Conservation (phyloP, 495 filamentous ascomycete species). For the Penicillium manginii region DNA sequence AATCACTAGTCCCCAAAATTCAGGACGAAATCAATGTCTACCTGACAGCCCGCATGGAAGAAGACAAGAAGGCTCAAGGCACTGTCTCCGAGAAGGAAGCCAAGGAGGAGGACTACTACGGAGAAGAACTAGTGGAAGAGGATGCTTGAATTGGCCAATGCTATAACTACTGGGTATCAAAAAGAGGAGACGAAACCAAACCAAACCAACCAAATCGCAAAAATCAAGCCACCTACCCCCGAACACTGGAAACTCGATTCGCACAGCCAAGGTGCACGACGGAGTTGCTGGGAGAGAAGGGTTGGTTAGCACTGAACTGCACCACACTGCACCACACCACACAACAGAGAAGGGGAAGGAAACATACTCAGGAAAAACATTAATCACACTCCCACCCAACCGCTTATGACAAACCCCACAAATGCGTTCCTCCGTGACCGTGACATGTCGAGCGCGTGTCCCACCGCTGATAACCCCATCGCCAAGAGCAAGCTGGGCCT, state of each 20-base stretch:
- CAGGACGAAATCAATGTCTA: conserved; percentile 81
- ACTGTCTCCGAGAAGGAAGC: conserved; percentile 58
- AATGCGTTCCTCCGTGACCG: conserved; percentile 82
- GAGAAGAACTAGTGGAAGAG: conserved; percentile 71
- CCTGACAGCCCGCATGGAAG: conserved; percentile 86
- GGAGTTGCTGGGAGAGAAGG: conserved; percentile 44
- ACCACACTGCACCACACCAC: neutral
- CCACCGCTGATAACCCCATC: conserved; percentile 57
- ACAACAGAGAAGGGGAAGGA: neutral
- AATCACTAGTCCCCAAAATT: conserved; percentile 58
- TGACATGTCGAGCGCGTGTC: conserved; percentile 71
- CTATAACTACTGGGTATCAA: conserved; percentile 47
- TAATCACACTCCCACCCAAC: conserved; percentile 85
- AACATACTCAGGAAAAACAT: conserved; percentile 69
- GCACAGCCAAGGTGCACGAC: conserved; percentile 88
- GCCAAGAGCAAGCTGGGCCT: conserved; percentile 69
- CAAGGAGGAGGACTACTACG: conserved; percentile 85
- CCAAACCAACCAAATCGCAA: neutral
- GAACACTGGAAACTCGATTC: conserved; percentile 41
- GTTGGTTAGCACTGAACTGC: conserved; percentile 21
- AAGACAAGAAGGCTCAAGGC: conserved; percentile 68
- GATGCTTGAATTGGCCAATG: conserved; percentile 36
- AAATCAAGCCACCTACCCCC: conserved; percentile 16
- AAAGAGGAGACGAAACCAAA: conserved; percentile 24
- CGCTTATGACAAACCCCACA: conserved; percentile 93